phyloP scores from a whole-genome alignment of 2,329 filamentous ascomycete genomes.

The Ceratocystis colombiana region DNA sequence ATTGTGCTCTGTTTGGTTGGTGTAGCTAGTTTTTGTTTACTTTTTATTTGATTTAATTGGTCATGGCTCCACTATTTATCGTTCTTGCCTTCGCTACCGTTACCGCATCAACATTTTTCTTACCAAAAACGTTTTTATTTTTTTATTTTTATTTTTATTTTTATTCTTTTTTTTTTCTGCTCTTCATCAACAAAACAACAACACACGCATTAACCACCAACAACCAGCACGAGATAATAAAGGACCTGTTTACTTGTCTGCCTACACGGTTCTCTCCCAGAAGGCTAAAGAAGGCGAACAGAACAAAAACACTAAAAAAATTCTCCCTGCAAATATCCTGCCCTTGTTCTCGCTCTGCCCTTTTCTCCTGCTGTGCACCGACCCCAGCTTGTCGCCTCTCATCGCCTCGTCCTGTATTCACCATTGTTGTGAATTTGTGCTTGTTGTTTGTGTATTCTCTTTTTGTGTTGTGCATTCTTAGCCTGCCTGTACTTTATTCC shows the following conservation, averaged over 20 bases:
- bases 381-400: not conserved
- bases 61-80: slow-evolving; percentile 5
- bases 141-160: not conserved
- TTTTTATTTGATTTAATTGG: not conserved
- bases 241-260: too few species aligned
- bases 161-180: too few species aligned
- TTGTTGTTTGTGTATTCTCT: slow-evolving; percentile 16
- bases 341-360: not conserved
- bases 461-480: slow-evolving; percentile 21
- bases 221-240: not conserved
- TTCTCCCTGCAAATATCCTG: not conserved
- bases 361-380: slow-evolving; percentile 3
- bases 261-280: too few species aligned
- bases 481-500: not conserved
- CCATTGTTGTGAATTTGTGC: not conserved
- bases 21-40: not conserved
- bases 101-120: slow-evolving; percentile 27
- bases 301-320: not conserved
- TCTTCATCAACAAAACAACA: slow-evolving; percentile 1
- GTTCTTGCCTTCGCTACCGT: slow-evolving; percentile 19
- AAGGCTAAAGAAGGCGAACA: too few species aligned
- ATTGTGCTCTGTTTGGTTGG: not conserved
- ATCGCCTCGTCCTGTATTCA: not conserved
- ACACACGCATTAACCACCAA: not conserved
- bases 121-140: slow-evolving; percentile 17